A percentile compares a stretch with the other conserved stretches of the same genome.
Conservation (phyloP, 1,284 basidiomycete genomes). For the Ganoderma resinaceum region DNA sequence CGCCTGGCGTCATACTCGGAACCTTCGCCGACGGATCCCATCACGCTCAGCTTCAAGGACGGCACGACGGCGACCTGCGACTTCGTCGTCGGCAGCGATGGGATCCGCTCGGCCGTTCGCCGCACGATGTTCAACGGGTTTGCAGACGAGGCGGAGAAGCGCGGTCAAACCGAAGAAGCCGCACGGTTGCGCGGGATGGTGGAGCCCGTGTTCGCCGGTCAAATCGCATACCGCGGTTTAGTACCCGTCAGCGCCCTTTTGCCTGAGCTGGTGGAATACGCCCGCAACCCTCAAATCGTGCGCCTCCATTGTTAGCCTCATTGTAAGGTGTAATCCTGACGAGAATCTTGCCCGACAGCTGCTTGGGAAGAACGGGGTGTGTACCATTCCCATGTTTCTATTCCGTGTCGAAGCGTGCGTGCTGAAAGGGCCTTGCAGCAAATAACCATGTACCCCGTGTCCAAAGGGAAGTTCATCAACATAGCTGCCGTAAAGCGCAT, state of each 20-base stretch:
- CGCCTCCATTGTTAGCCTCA: neutral
- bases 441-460: slow-evolving; percentile 18
- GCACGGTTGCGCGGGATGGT: neutral
- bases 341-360: neutral
- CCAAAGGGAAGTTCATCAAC: slow-evolving; percentile 27
- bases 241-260: neutral
- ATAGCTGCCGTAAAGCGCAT: slow-evolving; percentile 31
- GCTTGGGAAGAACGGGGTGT: slow-evolving; percentile 11
- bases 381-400: neutral
- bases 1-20: slow-evolving; percentile 55
- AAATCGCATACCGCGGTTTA: slow-evolving; percentile 9
- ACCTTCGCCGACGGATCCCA: slow-evolving; percentile 20
- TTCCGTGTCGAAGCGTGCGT: neutral
- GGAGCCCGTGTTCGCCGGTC: slow-evolving; percentile 6
- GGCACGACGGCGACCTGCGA: slow-evolving; percentile 54
- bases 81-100: slow-evolving; percentile 58
- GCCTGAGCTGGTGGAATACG: neutral
- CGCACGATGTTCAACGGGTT: slow-evolving; percentile 23
- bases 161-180: slow-evolving; percentile 19
- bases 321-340: neutral
- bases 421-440: neutral
- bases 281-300: neutral
- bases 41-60: slow-evolving; percentile 56
- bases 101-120: slow-evolving; percentile 51
- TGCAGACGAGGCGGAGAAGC: slow-evolving; percentile 22